Evolutionary conservation across 257 asterid species (phyloP), one percentile per base, ranked within the genome.

Genomic region (Solanum pimpinellifolium): DNA sequence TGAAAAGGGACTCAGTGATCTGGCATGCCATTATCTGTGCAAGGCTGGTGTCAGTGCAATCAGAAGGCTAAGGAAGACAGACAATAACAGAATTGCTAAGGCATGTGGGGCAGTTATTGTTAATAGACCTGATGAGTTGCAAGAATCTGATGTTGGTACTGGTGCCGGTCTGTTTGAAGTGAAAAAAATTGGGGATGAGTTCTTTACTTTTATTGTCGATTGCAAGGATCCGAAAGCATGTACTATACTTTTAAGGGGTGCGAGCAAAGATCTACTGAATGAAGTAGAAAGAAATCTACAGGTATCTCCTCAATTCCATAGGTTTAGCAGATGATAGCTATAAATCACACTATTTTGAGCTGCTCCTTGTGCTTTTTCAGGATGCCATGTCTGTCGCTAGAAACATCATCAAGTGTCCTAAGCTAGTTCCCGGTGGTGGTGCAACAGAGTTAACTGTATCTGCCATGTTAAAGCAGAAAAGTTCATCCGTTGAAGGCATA

Each of bases 391-490:
- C 98, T 78, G 99, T 94, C 46, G 98, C 99, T 85, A 96, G 99
- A 90, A 97, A 97, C 90, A 96, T 97, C 62, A 91, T 97, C 46
- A 96, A 97, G 90, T 93, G 94, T 88, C 99, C 99, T 2, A 97
- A 96, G 90, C 99, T 97, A 65, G 97, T 97, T 62, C 99, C 99
- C 9, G 99, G 99, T 88, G 99, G 99, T 52, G 99, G 99, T 83
- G 99, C 98, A 72, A 93, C 99, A 8, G 99, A 97, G 93, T 91
- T 95, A 90, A 96, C 99, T 88, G 98, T 97, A 77, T 96, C 99
- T 83, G 99, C 98, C 87, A 90, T 88, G 88, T 88, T 95, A 88
- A 97, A 97, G 92, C 98, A 94, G 91, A 97, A 93, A 90, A 95
- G 99, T 89, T 93, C 98, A 41, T 94, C 99, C 21, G 83, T 95